Evolutionary conservation across 2,329 filamentous ascomycete genomes (phyloP).

Genomic region (Calycina herbarum): DNA sequence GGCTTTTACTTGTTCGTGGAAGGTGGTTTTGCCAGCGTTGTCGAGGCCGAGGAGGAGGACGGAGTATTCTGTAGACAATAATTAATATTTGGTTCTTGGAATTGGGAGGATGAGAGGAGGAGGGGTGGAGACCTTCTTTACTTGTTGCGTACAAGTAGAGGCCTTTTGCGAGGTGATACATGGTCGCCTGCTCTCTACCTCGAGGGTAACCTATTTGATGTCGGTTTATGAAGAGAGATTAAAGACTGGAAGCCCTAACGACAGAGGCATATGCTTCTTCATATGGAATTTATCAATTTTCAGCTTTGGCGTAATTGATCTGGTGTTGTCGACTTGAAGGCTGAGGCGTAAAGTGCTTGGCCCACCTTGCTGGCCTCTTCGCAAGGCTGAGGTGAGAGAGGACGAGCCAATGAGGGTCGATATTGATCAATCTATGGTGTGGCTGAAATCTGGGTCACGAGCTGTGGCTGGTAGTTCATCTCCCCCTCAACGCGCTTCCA

Average conservation of each 20-base stretch:
- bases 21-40: constrained; percentile 97
- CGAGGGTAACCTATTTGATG: background rate
- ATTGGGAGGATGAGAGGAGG: constrained; percentile 5
- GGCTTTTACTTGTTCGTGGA: constrained; percentile 94
- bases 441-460: background rate
- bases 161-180: constrained; percentile 96
- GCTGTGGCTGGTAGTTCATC: background rate
- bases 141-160: constrained; percentile 94
- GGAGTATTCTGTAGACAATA: constrained; percentile 73
- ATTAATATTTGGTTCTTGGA: constrained; percentile 12
- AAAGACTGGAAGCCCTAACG: constrained; percentile 13
- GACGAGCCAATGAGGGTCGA: background rate
- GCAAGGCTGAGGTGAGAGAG: constrained; percentile 15
- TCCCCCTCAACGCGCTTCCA: background rate
- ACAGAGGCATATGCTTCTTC: constrained; percentile 8
- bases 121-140: constrained; percentile 75
- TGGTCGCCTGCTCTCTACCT: constrained; percentile 40
- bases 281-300: constrained; percentile 4
- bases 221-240: background rate
- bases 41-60: constrained; percentile 95
- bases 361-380: background rate
- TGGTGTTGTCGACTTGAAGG: background rate
- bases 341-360: constrained; percentile 2
- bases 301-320: background rate
- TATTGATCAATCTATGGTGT: background rate